A percentile compares a stretch with the other conserved stretches of the same genome.
These are phyloP conservation scores for Cercospora janseana DNA, from an alignment of 2,329 filamentous ascomycete species.

Conservation along the genomic window DNA sequence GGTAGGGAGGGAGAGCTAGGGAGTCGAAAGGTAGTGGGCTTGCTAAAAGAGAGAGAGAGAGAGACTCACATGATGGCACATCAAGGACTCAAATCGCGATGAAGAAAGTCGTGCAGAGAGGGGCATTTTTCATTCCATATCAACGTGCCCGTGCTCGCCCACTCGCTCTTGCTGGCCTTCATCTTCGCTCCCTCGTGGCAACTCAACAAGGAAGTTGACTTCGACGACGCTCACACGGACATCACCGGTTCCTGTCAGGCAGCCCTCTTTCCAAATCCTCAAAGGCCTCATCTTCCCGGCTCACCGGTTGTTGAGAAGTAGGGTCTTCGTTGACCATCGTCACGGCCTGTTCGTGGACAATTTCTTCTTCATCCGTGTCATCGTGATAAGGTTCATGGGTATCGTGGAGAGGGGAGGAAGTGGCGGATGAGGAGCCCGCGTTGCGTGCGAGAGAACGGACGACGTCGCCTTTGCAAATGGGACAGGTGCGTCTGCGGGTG, in stretches of 20 bases:
- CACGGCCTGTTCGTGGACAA: slow-evolving; percentile 37
- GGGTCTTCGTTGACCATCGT: slow-evolving; percentile 36
- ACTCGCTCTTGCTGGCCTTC: no score
- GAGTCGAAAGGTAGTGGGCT: no score
- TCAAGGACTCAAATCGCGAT: no score
- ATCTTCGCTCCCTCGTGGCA: no score
- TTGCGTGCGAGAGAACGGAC: slow-evolving; percentile 54
- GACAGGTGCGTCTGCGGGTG: slow-evolving; percentile 91
- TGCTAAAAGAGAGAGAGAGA: no score
- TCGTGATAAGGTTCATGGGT: slow-evolving; percentile 19
- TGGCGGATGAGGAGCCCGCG: slow-evolving; percentile 20
- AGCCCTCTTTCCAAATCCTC: slow-evolving; percentile 39
- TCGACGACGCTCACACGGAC: no score
- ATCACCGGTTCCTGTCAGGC: slow-evolving; percentile 25
- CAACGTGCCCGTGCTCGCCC: no score
- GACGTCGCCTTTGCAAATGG: slow-evolving; percentile 97
- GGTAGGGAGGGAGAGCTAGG: no score
- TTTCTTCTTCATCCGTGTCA: slow-evolving; percentile 31
- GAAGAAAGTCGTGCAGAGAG: no score
- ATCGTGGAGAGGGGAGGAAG: slow-evolving; percentile 15
- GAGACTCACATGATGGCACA: no score
- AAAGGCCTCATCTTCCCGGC: slow-evolving; percentile 36
- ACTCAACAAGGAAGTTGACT: no score
- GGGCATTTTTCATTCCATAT: no score
- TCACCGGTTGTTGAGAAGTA: slow-evolving; percentile 33